These are phyloP conservation scores for Candida koratica DNA, from an alignment of 805 yeast genomes.

Conservation along the genomic window DNA sequence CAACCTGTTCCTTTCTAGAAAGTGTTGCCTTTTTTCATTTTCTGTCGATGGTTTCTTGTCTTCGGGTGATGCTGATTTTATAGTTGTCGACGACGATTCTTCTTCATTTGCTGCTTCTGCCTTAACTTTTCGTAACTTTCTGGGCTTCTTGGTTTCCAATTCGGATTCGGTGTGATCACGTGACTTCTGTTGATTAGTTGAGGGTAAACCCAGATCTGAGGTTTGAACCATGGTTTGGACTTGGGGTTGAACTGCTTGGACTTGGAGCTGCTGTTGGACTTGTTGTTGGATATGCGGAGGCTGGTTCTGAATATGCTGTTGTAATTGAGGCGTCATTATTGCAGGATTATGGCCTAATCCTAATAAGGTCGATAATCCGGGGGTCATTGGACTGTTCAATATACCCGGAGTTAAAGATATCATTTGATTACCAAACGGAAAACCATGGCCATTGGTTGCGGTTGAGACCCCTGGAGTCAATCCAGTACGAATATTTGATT, in stretches of 20 bases:
- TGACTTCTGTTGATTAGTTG: neutral
- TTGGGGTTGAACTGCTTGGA: slow-evolving; percentile 1
- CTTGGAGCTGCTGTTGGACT: slow-evolving; percentile 9
- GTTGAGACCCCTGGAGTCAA: slow-evolving; percentile 54
- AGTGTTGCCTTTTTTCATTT: slow-evolving; percentile 59
- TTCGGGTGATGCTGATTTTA: slow-evolving; percentile 4
- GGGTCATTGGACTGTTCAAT: slow-evolving; percentile 45
- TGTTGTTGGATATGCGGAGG: slow-evolving; percentile 12
- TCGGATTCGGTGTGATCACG: slow-evolving; percentile 5
- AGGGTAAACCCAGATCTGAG: neutral
- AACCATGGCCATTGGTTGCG: slow-evolving; percentile 22
- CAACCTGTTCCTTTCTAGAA: slow-evolving; percentile 83
- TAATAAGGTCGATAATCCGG: slow-evolving; percentile 41
- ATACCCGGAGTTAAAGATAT: slow-evolving; percentile 39
- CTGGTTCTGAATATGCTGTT: slow-evolving; percentile 9
- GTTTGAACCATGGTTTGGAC: neutral
- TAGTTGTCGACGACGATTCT: slow-evolving; percentile 3
- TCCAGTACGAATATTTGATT: slow-evolving; percentile 67
- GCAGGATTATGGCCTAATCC: slow-evolving; percentile 22
- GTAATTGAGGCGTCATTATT: slow-evolving; percentile 12
- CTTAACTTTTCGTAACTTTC: slow-evolving; percentile 7
- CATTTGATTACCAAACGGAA: slow-evolving; percentile 30
- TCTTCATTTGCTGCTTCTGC: slow-evolving; percentile 12
- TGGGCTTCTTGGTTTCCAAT: slow-evolving; percentile 9
- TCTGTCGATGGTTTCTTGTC: slow-evolving; percentile 18